Base-by-base conservation (phyloP, 495 filamentous ascomycete species). In the Emericellopsis terricola region DNA sequence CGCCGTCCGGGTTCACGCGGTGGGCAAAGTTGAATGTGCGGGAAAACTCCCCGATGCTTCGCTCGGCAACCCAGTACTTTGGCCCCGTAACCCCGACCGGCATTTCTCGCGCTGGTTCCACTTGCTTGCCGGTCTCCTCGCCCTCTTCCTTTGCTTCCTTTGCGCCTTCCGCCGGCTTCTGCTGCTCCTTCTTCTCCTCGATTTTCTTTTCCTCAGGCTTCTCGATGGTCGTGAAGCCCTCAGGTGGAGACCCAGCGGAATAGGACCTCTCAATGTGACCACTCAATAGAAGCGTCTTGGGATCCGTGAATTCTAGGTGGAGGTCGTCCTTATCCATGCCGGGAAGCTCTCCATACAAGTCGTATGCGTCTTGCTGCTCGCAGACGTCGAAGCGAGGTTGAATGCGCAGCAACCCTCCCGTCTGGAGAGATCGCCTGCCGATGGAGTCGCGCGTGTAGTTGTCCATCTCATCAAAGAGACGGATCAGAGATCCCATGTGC, bases 291-390 rank as follows among this genome's bases (percentile, higher is more conserved):
- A 96, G 57, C 10, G 80, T 93, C 33, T 79, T 65, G 3, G 64
- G 55, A 48, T 93, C 86, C 32, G 69, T 71, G 64, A 93, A 93
- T 52, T 92, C 82, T 45, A 94, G 79, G 34, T 70, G 57, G 41
- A 94, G 55, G 45, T 91, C 64, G 38, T 77, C 69, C 47, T 81
- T 78, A 31, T 80, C 68, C 30, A 85, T 64, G 26, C 87, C 87
- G 0, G 87, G 83, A 0, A 94, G 68, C 53, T 94, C 87, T 44
- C 84, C 85, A 45, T 89, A 73, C 2, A 96, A 73, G 44, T 85
- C 68, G 53, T 87, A 96, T 43, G 49, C 50, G 10, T 71, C 47
- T 28, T 66, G 59, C 2, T 61, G 52, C 55, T 93, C 84, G 37
- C 68, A 66, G 29, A 92, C 65, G 48, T 94, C 86, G 56, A 94